phyloP scores from a whole-genome alignment of 176 grass and related monocot genomes.

The Oryza punctata region DNA sequence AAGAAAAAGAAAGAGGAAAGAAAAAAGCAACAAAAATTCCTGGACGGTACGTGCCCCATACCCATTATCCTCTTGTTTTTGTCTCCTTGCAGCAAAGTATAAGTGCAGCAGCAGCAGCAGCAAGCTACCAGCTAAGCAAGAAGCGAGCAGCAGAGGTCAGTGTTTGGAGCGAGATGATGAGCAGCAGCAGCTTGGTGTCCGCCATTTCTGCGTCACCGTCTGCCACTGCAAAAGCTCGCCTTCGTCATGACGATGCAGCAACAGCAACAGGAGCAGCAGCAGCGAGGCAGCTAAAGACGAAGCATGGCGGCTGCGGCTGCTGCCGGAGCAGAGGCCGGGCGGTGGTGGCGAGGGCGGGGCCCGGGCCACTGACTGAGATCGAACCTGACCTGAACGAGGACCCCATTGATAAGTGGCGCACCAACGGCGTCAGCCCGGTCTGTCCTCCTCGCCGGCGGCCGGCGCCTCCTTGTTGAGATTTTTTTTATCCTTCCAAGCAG shows the following conservation, averaged over 20 bases:
- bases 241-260: slow-evolving; percentile 17
- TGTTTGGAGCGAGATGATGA: slow-evolving; percentile 39
- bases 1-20: not conserved
- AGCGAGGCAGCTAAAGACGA: slow-evolving; percentile 36
- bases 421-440: slow-evolving; percentile 70
- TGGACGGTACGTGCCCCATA: slow-evolving; percentile 47
- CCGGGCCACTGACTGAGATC: slow-evolving; percentile 62
- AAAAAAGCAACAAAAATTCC: not conserved
- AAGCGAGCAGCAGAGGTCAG: not conserved
- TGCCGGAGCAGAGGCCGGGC: slow-evolving; percentile 15
- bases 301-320: not conserved
- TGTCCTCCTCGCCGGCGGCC: not conserved
- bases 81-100: slow-evolving; percentile 23
- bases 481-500: not conserved
- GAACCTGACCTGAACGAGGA: slow-evolving; percentile 87
- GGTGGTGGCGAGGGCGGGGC: slow-evolving; percentile 51
- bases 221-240: slow-evolving; percentile 18
- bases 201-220: slow-evolving; percentile 35
- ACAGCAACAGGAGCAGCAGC: not conserved
- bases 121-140: slow-evolving; percentile 18
- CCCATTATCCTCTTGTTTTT: slow-evolving; percentile 47
- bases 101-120: slow-evolving; percentile 1
- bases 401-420: slow-evolving; percentile 66
- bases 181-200: slow-evolving; percentile 46
- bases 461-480: slow-evolving; percentile 4